phyloP scores from a whole-genome alignment of 257 asterid species.

The Gentiana macrophylla region DNA sequence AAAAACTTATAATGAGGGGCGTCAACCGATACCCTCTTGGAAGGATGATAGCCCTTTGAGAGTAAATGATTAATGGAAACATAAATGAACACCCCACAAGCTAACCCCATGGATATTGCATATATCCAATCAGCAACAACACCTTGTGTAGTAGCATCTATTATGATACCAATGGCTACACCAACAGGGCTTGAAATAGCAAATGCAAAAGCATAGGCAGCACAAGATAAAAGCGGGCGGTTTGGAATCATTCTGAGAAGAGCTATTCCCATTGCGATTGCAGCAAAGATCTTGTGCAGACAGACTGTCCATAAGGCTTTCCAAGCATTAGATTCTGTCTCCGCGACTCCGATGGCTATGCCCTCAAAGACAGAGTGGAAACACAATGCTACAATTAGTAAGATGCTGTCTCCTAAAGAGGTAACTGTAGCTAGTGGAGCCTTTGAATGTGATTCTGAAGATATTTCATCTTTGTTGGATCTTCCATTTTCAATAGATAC shows the following conservation, averaged over 20 bases:
- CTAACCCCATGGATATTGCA: constrained; percentile 84
- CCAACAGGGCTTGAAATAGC: constrained; percentile 86
- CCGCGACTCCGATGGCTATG: constrained; percentile 85
- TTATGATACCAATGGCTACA: constrained; percentile 67
- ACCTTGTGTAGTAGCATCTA: constrained; percentile 76
- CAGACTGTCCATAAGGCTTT: constrained; percentile 80
- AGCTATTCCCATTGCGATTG: constrained; percentile 92
- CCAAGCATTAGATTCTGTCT: constrained; percentile 75
- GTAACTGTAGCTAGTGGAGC: constrained; percentile 34
- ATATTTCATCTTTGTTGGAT: constrained; percentile 12
- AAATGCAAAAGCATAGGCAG: constrained; percentile 65
- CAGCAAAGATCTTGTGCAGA: constrained; percentile 85
- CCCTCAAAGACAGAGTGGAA: constrained; percentile 93
- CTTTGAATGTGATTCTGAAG: constrained; percentile 25
- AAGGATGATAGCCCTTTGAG: constrained; percentile 56
- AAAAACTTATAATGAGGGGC: constrained; percentile 43
- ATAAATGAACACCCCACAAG: constrained; percentile 79
- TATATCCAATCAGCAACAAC: constrained; percentile 70
- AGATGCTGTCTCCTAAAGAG: constrained; percentile 61
- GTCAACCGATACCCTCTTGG: constrained; percentile 27
- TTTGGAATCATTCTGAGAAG: constrained; percentile 83
- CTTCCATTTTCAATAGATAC: constrained; percentile 19
- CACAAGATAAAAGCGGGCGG: constrained; percentile 70
- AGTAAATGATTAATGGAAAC: constrained; percentile 78
- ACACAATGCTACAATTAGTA: constrained; percentile 63